Evolutionary conservation across 345 rosid genomes (phyloP).

Genomic region (Gynandropsis gynandra): DNA sequence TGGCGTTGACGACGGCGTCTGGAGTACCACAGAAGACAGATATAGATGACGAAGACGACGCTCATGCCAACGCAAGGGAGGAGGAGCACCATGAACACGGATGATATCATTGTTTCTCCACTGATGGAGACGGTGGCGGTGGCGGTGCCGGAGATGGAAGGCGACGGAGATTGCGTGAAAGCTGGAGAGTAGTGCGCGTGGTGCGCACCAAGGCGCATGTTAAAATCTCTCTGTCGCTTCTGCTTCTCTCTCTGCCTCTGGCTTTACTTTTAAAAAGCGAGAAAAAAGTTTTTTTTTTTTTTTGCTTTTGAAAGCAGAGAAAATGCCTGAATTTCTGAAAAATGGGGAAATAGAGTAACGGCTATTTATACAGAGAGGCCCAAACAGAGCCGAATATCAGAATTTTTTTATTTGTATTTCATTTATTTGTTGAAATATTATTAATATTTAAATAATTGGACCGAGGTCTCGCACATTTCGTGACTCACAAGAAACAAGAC

Average conservation of each 20-base stretch:
- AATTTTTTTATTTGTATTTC: background rate
- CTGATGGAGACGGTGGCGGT: constrained; percentile 17
- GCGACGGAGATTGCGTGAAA: constrained; percentile 16
- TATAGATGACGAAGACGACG: constrained; percentile 44
- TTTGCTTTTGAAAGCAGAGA: background rate
- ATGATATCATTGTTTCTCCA: constrained; percentile 34
- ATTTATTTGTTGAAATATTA: background rate
- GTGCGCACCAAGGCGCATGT: constrained; percentile 25
- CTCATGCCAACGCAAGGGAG: constrained; percentile 67
- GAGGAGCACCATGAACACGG: constrained; percentile 59
- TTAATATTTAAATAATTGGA: too few species aligned
- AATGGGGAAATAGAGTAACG: constrained; percentile 17
- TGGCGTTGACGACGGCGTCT: constrained; percentile 19
- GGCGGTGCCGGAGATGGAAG: constrained; percentile 4
- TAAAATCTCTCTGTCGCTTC: constrained; percentile 11
- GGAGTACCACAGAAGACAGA: constrained; percentile 50
- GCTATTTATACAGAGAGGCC: constrained; percentile 17
- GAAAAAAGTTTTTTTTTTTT: background rate
- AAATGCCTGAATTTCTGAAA: constrained; percentile 12
- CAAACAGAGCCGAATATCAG: constrained; percentile 2
- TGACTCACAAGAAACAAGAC: too few species aligned
- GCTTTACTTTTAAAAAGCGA: constrained; percentile 7
- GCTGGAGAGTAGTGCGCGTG: constrained; percentile 21
- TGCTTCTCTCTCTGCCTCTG: background rate
- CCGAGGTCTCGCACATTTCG: too few species aligned